Evolutionary conservation across 2,329 filamentous ascomycete genomes (phyloP), one percentile per base, ranked within the genome.

Genomic region (Pseudomassariella vexata): DNA sequence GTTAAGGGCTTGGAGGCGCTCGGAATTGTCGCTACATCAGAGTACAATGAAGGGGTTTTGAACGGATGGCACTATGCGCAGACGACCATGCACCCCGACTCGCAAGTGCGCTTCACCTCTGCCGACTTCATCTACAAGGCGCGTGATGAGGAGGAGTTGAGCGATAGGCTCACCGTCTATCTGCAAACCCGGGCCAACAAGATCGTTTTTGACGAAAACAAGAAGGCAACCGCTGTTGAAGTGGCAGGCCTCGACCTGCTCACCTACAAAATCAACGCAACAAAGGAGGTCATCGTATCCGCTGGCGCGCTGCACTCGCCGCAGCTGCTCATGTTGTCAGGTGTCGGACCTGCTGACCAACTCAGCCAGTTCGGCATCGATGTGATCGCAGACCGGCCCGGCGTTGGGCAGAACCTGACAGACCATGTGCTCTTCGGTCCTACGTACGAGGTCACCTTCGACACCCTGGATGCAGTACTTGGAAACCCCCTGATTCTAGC

Each of bases 1-100:
- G 47, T 43, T 8, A 41, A 44, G 7, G 64, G 54, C 2, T 49
- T 70, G 34, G 39, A 60, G 17, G 53, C 53, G 1, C 53, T 68
- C n/a, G 66, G 66, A 1, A 47, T 71, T 19, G 38, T 48, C 9
- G 29, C 40, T 2, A 49, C 48, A 2, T 17, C 47, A 3, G 65
- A 59, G 12, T 65, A 67, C 39, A 59, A 61, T 36, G 53, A 50
- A 21, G 67, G 68, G n/a, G 42, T 43, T 4, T 46, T 72, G 3
- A 38, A 58, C 19, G 66, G 65, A 8, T 46, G 45, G 4, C 54
- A 59, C 29, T 65, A 57, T 36, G 39, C 38, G 9, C 37, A 48
- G 9, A 40, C 41, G 5, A 59, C 57, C 12, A 53, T 60, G 29
- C 40, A 49, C 9, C 47, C 46, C 14, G 30, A 34, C 11, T 44